Conservation (phyloP, 306 rosid species). For the Purshia tridentata region DNA sequence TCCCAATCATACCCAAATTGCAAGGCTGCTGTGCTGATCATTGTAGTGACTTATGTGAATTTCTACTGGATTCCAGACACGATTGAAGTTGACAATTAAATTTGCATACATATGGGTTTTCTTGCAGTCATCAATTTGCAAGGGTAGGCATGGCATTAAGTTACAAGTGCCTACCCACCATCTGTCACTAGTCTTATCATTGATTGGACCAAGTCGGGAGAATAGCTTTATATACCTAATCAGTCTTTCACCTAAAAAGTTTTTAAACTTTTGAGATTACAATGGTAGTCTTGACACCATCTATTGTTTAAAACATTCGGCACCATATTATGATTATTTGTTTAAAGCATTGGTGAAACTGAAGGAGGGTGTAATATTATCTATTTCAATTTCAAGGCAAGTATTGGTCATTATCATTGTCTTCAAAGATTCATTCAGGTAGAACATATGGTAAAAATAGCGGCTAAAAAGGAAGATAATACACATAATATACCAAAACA, state of each 20-base stretch:
- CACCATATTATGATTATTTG: neutral
- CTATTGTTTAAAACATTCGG: neutral
- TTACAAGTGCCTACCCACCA: neutral
- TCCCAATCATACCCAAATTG: constrained; percentile 1
- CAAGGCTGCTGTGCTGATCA: neutral
- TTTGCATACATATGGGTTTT: constrained; percentile 4
- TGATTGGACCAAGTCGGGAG: neutral
- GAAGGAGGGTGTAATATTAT: constrained; percentile 31
- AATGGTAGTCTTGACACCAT: neutral
- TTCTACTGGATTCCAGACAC: neutral
- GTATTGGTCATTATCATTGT: constrained; percentile 44
- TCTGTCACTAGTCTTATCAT: too few species aligned
- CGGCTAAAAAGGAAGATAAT: constrained; percentile 31
- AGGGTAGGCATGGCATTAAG: neutral
- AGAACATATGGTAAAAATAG: constrained; percentile 34
- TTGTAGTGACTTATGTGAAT: neutral
- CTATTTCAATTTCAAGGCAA: constrained; percentile 45
- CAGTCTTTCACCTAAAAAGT: neutral
- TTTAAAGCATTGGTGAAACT: constrained; percentile 11
- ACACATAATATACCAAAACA: constrained; percentile 56
- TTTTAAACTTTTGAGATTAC: neutral
- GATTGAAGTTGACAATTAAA: neutral
- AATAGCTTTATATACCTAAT: neutral
- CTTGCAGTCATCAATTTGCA: neutral
- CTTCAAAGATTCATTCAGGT: constrained; percentile 34